Conservation (phyloP, 345 rosid species). For the Abelmoschus esculentus region DNA sequence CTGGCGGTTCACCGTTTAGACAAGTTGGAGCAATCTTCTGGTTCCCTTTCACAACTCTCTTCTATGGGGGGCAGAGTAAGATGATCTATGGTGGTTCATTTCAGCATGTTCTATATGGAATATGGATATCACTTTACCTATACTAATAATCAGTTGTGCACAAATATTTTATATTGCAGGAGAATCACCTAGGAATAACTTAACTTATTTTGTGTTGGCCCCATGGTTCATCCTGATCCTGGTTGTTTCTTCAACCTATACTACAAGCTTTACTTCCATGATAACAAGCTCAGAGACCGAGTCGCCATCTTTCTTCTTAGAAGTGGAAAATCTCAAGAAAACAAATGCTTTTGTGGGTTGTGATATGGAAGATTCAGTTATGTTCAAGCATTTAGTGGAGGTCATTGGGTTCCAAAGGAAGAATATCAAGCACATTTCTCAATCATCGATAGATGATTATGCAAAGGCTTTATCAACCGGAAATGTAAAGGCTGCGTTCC, state of each 20-base stretch:
- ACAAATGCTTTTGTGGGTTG: conserved; percentile 18
- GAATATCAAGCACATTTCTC: conserved; percentile 8
- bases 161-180: conserved; percentile 5
- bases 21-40: conserved; percentile 1
- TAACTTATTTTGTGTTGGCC: conserved; percentile 11
- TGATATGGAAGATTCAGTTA: conserved; percentile 11
- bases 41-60: conserved; percentile 14
- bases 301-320: neutral
- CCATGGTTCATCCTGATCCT: conserved; percentile 21
- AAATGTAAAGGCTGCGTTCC: conserved; percentile 14
- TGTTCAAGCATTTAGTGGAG: conserved; percentile 2
- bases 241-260: conserved; percentile 8
- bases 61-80: conserved; percentile 7
- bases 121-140: neutral
- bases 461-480: conserved; percentile 15
- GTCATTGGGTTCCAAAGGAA: conserved; percentile 3
- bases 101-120: neutral
- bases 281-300: conserved; percentile 10
- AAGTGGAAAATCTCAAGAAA: conserved; percentile 11
- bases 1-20: neutral
- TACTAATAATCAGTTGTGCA: too few species aligned
- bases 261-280: conserved; percentile 14
- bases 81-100: neutral
- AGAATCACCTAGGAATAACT: conserved; percentile 2
- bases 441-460: conserved; percentile 12